phyloP scores from a whole-genome alignment of 2,329 filamentous ascomycete species.

The Trichoderma hamatum region DNA sequence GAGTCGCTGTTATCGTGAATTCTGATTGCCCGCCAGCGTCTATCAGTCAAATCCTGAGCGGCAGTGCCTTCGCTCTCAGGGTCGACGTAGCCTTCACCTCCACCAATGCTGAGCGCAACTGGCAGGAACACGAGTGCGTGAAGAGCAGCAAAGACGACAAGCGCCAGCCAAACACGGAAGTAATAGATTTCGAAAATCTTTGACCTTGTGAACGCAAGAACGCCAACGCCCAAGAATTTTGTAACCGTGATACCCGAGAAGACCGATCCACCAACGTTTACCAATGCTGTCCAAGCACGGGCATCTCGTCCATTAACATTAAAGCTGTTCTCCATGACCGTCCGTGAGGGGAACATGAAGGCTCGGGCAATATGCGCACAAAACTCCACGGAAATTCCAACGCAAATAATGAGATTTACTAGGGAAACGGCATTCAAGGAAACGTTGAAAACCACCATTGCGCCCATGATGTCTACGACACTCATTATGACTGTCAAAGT shows the following conservation, averaged over 20 bases:
- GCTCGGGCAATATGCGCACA: conserved; percentile 95
- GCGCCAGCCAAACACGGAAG: conserved; percentile 92
- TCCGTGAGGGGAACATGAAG: conserved; percentile 87
- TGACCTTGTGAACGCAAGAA: conserved; percentile 90
- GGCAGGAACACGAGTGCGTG: conserved; percentile 92
- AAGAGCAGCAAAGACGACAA: conserved; percentile 84
- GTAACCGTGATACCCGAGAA: conserved; percentile 97
- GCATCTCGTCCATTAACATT: conserved; percentile 82
- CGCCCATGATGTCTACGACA: conserved; percentile 88
- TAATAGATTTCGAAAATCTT: conserved; percentile 99
- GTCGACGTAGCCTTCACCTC: conserved; percentile 86
- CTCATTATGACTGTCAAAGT: conserved; percentile 91
- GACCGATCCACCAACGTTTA: conserved; percentile 92
- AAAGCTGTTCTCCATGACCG: conserved; percentile 75
- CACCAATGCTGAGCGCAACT: conserved; percentile 81
- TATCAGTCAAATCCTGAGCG: conserved; percentile 82
- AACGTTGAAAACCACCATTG: conserved; percentile 87
- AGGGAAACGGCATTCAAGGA: conserved; percentile 93
- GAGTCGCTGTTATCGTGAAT: conserved; percentile 76
- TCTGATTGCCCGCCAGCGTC: conserved; percentile 75
- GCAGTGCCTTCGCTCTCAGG: conserved; percentile 84
- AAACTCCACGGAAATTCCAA: conserved; percentile 96
- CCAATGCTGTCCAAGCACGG: conserved; percentile 87
- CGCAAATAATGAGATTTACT: conserved; percentile 95
- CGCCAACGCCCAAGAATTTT: conserved; percentile 87